These are phyloP conservation scores for Dalbergia oliveri DNA, from an alignment of 306 rosid species.

Conservation along the genomic window DNA sequence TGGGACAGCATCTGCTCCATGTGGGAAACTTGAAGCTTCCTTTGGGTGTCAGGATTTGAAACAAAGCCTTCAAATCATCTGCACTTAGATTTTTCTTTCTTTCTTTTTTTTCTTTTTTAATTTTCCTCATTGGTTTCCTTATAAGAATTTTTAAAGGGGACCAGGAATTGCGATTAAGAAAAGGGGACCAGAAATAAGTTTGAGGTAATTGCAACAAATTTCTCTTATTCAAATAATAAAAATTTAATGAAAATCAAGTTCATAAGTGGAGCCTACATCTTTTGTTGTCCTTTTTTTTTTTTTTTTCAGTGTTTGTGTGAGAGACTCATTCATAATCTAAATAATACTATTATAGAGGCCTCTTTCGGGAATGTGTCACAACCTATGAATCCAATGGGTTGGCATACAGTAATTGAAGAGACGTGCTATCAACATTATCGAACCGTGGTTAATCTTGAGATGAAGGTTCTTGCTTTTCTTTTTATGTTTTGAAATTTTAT, in stretches of 20 bases:
- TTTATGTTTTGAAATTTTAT: too few relatives aligned
- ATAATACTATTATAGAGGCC: too few relatives aligned
- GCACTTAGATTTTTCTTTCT: conserved; percentile 6
- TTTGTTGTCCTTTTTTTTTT: too few relatives aligned
- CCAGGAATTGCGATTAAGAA: background rate
- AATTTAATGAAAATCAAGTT: background rate
- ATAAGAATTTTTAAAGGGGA: conserved; percentile 10
- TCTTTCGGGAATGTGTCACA: too few relatives aligned
- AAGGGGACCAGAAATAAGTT: conserved; percentile 25
- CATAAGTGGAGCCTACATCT: background rate
- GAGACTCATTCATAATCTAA: too few relatives aligned
- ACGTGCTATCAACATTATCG: too few relatives aligned
- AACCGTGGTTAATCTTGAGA: too few relatives aligned
- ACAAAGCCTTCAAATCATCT: conserved; percentile 51
- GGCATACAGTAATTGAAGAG: too few relatives aligned
- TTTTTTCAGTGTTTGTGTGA: too few relatives aligned
- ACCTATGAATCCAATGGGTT: too few relatives aligned
- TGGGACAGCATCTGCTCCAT: conserved; percentile 84
- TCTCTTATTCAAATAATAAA: conserved; percentile 27
- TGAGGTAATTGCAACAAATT: conserved; percentile 41
- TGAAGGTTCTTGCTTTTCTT: too few relatives aligned
- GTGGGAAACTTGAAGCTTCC: conserved; percentile 82
- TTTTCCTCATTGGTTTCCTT: conserved; percentile 31
- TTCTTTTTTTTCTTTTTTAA: background rate
- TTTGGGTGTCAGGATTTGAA: conserved; percentile 75